A percentile compares a stretch with the other conserved stretches of the same genome.
phyloP scores from a whole-genome alignment of 129 eudicot species.

The Pulicaria dysenterica region DNA sequence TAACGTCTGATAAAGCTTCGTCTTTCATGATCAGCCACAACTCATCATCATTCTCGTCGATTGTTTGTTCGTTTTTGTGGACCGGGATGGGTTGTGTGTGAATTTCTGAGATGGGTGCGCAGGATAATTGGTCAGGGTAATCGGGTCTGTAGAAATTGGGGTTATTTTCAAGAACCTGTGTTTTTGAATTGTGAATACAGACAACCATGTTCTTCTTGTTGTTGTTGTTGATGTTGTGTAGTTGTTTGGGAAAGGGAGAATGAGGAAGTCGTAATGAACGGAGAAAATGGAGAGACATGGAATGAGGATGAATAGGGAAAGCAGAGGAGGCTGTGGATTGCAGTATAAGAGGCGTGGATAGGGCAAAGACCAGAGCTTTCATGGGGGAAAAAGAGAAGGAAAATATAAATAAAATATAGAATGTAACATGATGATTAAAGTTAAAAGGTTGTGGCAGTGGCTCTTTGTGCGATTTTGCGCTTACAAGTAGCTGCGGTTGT shows the following conservation, averaged over 20 bases:
- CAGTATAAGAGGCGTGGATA: conserved; percentile 10
- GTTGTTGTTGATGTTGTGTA: conserved; percentile 28
- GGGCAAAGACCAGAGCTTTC: conserved; percentile 35
- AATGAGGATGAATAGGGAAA: conserved; percentile 18
- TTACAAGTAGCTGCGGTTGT: no score
- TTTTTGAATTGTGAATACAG: conserved; percentile 50
- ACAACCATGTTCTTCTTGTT: no score
- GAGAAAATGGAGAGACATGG: conserved; percentile 42
- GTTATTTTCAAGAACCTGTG: conserved; percentile 22
- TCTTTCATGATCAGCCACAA: conserved; percentile 63
- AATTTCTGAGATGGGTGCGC: conserved; percentile 48
- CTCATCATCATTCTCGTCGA: conserved; percentile 36
- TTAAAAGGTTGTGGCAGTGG: not conserved
- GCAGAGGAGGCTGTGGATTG: not conserved
- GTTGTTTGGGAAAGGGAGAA: conserved; percentile 18
- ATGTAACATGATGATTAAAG: no score
- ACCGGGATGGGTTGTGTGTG: conserved; percentile 21
- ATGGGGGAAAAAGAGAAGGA: not conserved
- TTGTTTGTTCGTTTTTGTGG: not conserved
- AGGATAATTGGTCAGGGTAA: conserved; percentile 48
- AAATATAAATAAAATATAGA: not conserved
- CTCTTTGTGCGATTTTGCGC: not conserved
- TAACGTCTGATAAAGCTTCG: conserved; percentile 64
- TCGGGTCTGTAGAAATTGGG: conserved; percentile 43
- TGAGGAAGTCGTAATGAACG: conserved; percentile 5